Conservation (phyloP, 805 yeast genomes). For the Ogataea methanolica region DNA sequence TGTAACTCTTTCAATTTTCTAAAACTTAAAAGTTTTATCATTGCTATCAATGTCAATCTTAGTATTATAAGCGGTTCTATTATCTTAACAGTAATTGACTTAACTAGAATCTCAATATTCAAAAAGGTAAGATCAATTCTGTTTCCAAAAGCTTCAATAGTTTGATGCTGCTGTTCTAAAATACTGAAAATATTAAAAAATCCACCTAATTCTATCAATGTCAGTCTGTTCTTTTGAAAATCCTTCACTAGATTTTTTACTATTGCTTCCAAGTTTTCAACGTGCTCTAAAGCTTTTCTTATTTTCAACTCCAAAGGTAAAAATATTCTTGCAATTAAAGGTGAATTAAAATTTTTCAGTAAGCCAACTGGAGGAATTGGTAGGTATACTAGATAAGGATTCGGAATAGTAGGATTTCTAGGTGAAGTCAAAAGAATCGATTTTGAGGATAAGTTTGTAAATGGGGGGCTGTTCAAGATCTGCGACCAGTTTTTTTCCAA, state of each 20-base stretch:
- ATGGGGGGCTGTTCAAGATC: constrained; percentile 32
- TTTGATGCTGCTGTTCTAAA: constrained; percentile 31
- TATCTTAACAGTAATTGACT: constrained; percentile 36
- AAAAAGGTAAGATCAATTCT: constrained; percentile 46
- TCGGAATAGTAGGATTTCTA: constrained; percentile 45
- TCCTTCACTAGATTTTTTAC: constrained; percentile 36
- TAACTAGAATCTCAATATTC: constrained; percentile 41
- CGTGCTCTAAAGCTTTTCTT: constrained; percentile 8
- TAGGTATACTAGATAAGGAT: constrained; percentile 46
- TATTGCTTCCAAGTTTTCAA: constrained; percentile 31
- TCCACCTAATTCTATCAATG: constrained; percentile 50
- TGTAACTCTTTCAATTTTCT: constrained; percentile 51
- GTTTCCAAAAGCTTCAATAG: constrained; percentile 49
- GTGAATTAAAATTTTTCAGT: constrained; percentile 23
- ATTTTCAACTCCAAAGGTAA: constrained; percentile 23
- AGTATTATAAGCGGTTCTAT: constrained; percentile 49
- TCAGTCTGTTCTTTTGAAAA: constrained; percentile 34
- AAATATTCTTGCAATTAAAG: constrained; percentile 22
- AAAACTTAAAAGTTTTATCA: constrained; percentile 42
- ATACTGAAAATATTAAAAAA: constrained; percentile 52
- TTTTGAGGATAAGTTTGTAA: constrained; percentile 42
- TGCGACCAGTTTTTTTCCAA: constrained; percentile 47
- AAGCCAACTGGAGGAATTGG: constrained; percentile 36
- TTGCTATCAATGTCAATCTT: constrained; percentile 38
- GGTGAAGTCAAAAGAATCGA: constrained; percentile 48